Base-by-base conservation (phyloP, 2,329 filamentous ascomycete species). In the Stagonosporopsis chrysanthemi region DNA sequence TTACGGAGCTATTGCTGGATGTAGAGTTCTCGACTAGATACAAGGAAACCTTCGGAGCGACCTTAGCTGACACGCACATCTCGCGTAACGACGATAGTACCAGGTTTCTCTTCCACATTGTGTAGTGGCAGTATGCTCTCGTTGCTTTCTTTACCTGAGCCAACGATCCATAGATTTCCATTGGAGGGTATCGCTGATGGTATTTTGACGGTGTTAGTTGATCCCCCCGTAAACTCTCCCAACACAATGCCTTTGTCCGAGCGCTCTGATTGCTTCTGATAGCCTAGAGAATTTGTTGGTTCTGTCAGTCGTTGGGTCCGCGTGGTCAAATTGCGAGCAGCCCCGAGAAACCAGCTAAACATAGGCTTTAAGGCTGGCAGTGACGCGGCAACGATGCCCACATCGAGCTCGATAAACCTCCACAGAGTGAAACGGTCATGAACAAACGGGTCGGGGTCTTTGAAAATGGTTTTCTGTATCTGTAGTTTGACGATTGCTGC, bases 401-500 rank as follows among this genome's bases (percentile, higher is more conserved):
- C 65, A 42, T 76, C 77, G 24, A 82, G 72, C 56, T 82, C 79
- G 47, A 81, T 74, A 56, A 73, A 76, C 60, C 78, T 77, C 79
- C 79, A 81, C 11, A 81, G 70, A n/a, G 76, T 77, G 65, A 80
- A 81, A 4, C 65, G 65, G 58, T 79, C 73, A 43, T 70, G 49
- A 43, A 75, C 77, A 9, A 69, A 74, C 31, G 69, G 73, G 53
- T 81, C 78, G 0, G 61, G 62, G 12, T 77, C 67, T 0, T 55
- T 35, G 43, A 80, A 65, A 47, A 77, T 72, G 17, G 55, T 66
- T 35, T 66, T 71, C 61, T 81, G 79, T 17, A 72, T 68, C 6
- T 75, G 63, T 1, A 76, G 72, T 60, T 82, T 81, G 38, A 79
- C 65, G 26, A 81, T 79, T 1, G 77, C 78, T 26, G 78, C 78